Evolutionary conservation across 164 flowering plant species (phyloP), one percentile per base, ranked within the genome.

Genomic region (Hamamelis virginiana): DNA sequence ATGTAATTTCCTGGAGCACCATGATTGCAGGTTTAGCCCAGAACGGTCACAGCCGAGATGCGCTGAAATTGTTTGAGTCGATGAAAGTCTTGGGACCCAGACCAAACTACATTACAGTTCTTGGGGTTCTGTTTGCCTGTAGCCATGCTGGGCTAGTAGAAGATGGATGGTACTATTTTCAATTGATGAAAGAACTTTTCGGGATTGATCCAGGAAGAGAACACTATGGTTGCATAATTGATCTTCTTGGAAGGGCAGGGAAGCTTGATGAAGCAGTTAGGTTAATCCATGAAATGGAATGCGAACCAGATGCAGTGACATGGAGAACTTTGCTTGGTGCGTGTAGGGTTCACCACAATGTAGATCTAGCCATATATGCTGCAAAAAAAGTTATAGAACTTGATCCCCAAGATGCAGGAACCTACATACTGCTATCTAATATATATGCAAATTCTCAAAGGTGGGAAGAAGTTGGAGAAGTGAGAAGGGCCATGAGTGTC

Each of bases 1-100:
- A 92, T 71, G 93, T 90, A 43, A 85, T 88, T 64, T 88, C 97
- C 27, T 91, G 95, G 93, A 90, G 89, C 79, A 88, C 95, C 11
- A 90, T 91, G 97, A 86, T 91, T 63, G 75, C 85, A 22, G 95
- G 95, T 22, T 74, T 87, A 51, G 95, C 95, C 1, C 93, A 90
- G 59, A 90, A 88, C 75, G 97, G 97, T 41, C 82, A 69, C 68
- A 87, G 89, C 68, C 10, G 43, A 47, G 83, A 86, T 64, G 93
- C 95, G 1, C 63, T 91, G 33, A 48, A 75, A 12, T 63, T 87
- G 62, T 91, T 91, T 64, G 78, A 84, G 52, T 62, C 61, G 18
- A 91, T 91, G 97, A 85, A 78, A 78, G 73, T 5, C 16, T 77
- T 79, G 0, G 87, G 91, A 80, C 74, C 88, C 89, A 51, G 84